Evolutionary conservation across 2,329 filamentous ascomycete genomes (phyloP).

Genomic region (Hypoxylon sp.): DNA sequence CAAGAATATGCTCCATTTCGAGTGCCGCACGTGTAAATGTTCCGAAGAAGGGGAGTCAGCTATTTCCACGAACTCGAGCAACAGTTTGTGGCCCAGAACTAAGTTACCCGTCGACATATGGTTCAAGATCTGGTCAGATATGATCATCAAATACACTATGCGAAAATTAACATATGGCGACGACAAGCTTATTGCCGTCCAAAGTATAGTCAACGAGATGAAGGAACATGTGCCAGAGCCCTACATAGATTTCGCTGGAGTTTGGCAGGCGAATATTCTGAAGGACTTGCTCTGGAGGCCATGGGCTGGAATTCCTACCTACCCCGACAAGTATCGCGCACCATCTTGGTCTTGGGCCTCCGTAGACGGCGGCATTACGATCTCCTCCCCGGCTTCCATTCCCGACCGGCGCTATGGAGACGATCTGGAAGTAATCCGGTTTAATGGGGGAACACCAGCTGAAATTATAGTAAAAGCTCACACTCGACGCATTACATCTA

Average conservation of each 20-base stretch:
- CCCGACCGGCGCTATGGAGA: not conserved
- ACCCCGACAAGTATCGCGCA: not conserved
- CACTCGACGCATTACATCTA: not conserved
- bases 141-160: not conserved
- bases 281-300: conserved; percentile 3
- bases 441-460: not conserved
- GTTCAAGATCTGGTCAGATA: not conserved
- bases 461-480: not conserved
- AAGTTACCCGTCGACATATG: not conserved
- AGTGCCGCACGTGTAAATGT: not conserved
- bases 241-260: not conserved
- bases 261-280: not conserved
- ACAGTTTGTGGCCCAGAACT: not conserved
- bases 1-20: not conserved
- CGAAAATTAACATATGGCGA: not conserved
- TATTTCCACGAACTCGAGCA: not conserved
- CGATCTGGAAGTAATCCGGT: not conserved
- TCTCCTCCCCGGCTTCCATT: not conserved
- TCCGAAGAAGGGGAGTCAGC: not conserved
- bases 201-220: conserved; percentile 1
- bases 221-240: not conserved
- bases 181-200: not conserved
- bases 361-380: not conserved
- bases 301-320: not conserved
- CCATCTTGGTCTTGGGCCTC: conserved; percentile 1